Conservation (phyloP, 768 basidiomycete species). For the Mycena rosella region DNA sequence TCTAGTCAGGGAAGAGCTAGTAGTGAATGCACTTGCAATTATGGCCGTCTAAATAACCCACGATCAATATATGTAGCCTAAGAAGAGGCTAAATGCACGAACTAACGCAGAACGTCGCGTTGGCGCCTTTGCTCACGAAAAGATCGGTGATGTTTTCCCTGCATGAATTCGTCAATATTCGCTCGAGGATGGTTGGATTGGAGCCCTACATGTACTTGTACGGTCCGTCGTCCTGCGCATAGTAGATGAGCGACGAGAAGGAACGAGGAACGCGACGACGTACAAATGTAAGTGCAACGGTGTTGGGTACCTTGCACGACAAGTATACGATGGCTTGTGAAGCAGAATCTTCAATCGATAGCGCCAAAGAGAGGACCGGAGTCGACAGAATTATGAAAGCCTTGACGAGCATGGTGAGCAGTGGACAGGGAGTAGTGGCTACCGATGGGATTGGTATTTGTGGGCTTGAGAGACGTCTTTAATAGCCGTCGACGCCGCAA, state of each 20-base stretch:
- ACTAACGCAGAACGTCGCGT: slow-evolving; percentile 52
- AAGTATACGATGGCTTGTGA: neutral
- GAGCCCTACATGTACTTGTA: slow-evolving; percentile 14
- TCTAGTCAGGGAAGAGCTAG: neutral
- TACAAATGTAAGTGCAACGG: slow-evolving; percentile 35
- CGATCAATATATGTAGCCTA: neutral
- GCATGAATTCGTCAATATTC: neutral
- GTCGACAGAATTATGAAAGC: neutral
- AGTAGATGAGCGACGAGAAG: neutral
- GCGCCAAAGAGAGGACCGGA: neutral
- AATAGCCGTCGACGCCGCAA: no score
- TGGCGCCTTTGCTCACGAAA: slow-evolving; percentile 37
- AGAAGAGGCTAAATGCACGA: slow-evolving; percentile 9
- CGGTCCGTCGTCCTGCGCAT: slow-evolving; percentile 34
- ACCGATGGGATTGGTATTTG: no score
- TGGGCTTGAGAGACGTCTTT: no score
- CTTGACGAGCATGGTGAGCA: no score
- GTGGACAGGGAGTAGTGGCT: no score
- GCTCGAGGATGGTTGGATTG: no score
- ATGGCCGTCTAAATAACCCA: slow-evolving; percentile 33
- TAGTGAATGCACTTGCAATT: slow-evolving; percentile 31
- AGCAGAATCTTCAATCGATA: neutral
- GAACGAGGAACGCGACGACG: neutral
- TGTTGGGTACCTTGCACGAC: slow-evolving; percentile 18
- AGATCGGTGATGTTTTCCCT: slow-evolving; percentile 9